These are phyloP conservation scores for Penicillium sp. DNA, from an alignment of 2,329 filamentous ascomycete genomes.

Conservation along the genomic window DNA sequence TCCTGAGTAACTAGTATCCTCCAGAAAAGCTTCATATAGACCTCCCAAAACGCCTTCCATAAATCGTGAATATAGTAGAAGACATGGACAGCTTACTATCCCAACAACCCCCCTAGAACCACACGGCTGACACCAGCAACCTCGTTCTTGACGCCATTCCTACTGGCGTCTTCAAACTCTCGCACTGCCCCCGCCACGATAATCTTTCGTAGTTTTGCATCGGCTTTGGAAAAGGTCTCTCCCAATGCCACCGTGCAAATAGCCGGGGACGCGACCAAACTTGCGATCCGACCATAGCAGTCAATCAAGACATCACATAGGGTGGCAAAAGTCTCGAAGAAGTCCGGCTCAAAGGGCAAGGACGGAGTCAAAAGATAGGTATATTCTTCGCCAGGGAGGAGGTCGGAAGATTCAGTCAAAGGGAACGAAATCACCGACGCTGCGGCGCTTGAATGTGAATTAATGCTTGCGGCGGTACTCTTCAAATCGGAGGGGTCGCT, in stretches of 20 bases:
- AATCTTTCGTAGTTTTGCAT: conserved; percentile 82
- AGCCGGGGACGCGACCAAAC: conserved; percentile 72
- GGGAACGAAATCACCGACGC: conserved; percentile 44
- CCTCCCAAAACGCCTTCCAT: conserved; percentile 5
- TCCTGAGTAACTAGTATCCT: neutral
- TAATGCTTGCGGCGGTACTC: conserved; percentile 42
- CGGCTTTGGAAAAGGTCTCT: conserved; percentile 88
- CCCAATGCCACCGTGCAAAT: conserved; percentile 70
- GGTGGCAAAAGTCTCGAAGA: conserved; percentile 93
- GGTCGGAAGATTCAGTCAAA: conserved; percentile 57
- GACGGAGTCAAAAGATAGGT: conserved; percentile 85
- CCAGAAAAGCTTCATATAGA: neutral
- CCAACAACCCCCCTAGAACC: conserved; percentile 82
- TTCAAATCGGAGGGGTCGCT: conserved; percentile 52
- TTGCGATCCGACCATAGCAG: conserved; percentile 77
- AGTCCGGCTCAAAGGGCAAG: conserved; percentile 94
- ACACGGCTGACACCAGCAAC: conserved; percentile 84
- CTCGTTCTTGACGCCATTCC: conserved; percentile 75
- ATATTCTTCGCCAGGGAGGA: conserved; percentile 83
- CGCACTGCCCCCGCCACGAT: conserved; percentile 83
- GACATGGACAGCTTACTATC: conserved; percentile 8
- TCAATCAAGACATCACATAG: conserved; percentile 95
- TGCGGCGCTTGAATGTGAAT: conserved; percentile 39
- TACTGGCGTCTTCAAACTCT: conserved; percentile 88
- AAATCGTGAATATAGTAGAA: conserved; percentile 3